Percentiles rank a stretch among this genome's conserved stretches.
Conservation (phyloP, 495 filamentous ascomycete species). For the Aspergillus indologenus region DNA sequence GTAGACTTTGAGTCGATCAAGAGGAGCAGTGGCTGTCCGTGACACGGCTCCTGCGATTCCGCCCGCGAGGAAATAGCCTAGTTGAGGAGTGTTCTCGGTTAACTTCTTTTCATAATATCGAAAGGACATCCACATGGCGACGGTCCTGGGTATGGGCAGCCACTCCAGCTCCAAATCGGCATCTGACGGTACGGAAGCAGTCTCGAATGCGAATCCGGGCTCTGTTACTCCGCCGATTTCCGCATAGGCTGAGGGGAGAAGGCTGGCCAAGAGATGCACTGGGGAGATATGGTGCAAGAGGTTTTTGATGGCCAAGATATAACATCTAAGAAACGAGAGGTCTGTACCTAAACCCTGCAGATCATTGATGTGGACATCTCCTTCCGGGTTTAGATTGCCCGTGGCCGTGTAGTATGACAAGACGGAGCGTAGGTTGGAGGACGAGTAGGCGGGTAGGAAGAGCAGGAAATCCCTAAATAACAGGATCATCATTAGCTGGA, state of each 20-base stretch:
- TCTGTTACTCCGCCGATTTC: slow-evolving; percentile 28
- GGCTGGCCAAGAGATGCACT: slow-evolving; percentile 35
- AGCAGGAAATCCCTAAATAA: slow-evolving; percentile 96
- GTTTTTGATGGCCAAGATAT: slow-evolving; percentile 34
- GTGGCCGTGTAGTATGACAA: slow-evolving; percentile 90
- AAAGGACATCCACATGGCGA: slow-evolving; percentile 49
- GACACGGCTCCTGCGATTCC: slow-evolving; percentile 89
- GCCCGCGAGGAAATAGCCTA: slow-evolving; percentile 98
- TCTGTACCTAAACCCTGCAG: slow-evolving; percentile 93
- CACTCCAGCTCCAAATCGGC: slow-evolving; percentile 44
- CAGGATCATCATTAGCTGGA: slow-evolving; percentile 45
- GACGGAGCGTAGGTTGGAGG: slow-evolving; percentile 73
- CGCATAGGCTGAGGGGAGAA: slow-evolving; percentile 41
- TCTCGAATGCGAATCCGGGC: slow-evolving; percentile 26
- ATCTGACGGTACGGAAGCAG: slow-evolving; percentile 33
- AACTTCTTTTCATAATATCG: slow-evolving; percentile 55
- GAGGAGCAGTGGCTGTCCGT: slow-evolving; percentile 87
- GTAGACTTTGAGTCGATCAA: slow-evolving; percentile 96
- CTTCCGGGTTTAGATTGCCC: slow-evolving; percentile 87
- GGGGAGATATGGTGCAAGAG: slow-evolving; percentile 43
- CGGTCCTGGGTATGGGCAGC: slow-evolving; percentile 42
- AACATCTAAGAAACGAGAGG: slow-evolving; percentile 62
- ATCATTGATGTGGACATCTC: slow-evolving; percentile 90
- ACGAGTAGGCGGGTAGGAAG: slow-evolving; percentile 74
- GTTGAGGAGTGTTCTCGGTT: slow-evolving; percentile 61